Evolutionary conservation across 2,329 filamentous ascomycete genomes (phyloP), one percentile per base, ranked within the genome.

Genomic region (Amylocarpus encephaloides): DNA sequence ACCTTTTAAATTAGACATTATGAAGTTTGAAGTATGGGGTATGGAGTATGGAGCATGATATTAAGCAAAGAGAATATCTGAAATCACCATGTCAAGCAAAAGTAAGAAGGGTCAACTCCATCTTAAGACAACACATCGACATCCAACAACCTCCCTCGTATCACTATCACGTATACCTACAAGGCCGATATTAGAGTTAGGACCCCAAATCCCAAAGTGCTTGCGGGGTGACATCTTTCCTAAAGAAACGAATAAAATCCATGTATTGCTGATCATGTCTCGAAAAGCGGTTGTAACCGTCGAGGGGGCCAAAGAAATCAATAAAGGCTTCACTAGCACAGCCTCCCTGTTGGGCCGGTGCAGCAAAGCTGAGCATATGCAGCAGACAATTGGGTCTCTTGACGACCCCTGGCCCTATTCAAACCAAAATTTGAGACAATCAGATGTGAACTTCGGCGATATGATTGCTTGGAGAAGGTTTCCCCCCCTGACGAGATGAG

Each of bases 1-100:
- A 16, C 50, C 32, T 30, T 54, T 45, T 33, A 54, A 12, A 15
- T 44, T 41, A 5, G 50, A 48, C 53, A 55, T 54, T n/a, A 48
- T 29, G 29, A 11, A 16, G 15, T 36, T 6, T 22, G 26, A 15
- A 32, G 29, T 13, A 46, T 12, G 26, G 33, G 11, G 3, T 36
- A 36, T 34, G 32, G n/a, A 34, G 32, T 9, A 34, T 34, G 32
- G 18, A 10, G 36, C n/a, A 39, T 15, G 19, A 40, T n/a, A 40
- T 18, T 5, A 19, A 16, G 38, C 10, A 40, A 18, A 40, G 18
- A 11, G 3, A 18, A 36, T 4, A 13, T 36, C 11, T 10, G 34
- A 13, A 13, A 36, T 36, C 34, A 10, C 12, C 9, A 36, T 36
- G 34, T 13, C 34, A 13, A 36, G 12, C 4, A 36, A 16, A 13